These are phyloP conservation scores for Proliferodiscus dingleyae DNA, from an alignment of 2,329 filamentous ascomycete species.

Conservation along the genomic window DNA sequence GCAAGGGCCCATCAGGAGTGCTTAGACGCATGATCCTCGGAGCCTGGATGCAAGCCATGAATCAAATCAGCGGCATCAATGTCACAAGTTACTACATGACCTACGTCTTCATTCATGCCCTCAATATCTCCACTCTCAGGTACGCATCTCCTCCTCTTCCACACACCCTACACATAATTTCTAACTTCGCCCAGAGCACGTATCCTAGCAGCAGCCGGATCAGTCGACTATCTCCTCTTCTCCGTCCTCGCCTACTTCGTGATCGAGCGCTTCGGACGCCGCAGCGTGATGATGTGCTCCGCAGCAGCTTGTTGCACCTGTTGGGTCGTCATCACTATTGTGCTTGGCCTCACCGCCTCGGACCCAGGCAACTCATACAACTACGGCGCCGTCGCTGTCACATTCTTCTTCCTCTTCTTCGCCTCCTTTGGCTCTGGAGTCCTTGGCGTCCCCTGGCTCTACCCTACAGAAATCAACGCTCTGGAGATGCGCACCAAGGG, in stretches of 20 bases:
- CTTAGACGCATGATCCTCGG: constrained; percentile 42
- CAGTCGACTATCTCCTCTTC: constrained; percentile 43
- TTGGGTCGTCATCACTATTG: constrained; percentile 36
- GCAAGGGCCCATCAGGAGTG: constrained; percentile 39
- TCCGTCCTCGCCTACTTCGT: constrained; percentile 33
- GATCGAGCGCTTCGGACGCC: constrained; percentile 36
- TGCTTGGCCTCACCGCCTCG: constrained; percentile 26
- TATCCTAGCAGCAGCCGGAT: constrained; percentile 42
- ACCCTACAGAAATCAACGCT: constrained; percentile 35
- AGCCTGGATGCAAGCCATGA: constrained; percentile 44
- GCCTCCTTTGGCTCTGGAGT: constrained; percentile 45
- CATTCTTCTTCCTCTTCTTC: constrained; percentile 47
- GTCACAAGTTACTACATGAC: constrained; percentile 34
- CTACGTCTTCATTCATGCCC: constrained; percentile 39
- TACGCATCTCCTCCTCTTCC: constrained; percentile 1
- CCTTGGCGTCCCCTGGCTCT: constrained; percentile 36
- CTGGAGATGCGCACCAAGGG: constrained; percentile 32
- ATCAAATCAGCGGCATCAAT: constrained; percentile 42
- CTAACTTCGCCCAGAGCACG: constrained; percentile 28
- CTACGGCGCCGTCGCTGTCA: constrained; percentile 43
- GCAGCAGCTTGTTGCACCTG: constrained; percentile 42
- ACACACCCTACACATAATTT: neutral
- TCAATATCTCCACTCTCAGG: constrained; percentile 32
- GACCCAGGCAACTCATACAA: constrained; percentile 32
- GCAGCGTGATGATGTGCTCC: constrained; percentile 38